Conservation (phyloP, 164 flowering plant genomes). For the Stephania japonica region DNA sequence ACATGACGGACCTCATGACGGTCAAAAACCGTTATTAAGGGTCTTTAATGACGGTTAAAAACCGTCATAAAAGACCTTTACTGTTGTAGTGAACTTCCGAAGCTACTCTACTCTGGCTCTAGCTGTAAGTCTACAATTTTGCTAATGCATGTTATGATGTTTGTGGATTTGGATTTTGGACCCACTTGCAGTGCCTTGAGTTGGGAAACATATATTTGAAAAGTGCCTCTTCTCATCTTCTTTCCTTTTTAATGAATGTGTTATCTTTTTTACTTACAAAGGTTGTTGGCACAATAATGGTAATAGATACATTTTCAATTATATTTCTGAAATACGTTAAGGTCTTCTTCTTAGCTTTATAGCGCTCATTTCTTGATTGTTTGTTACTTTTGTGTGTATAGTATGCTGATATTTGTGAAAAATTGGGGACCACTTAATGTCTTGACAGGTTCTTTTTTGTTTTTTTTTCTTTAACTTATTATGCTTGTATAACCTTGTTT, state of each 20-base stretch:
- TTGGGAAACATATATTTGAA: too few species aligned
- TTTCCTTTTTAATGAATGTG: background rate
- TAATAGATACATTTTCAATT: background rate
- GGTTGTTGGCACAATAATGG: background rate
- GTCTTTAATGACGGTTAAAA: too few species aligned
- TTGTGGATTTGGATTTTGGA: too few species aligned
- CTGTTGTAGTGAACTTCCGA: too few species aligned
- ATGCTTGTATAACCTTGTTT: background rate
- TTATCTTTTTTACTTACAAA: too few species aligned
- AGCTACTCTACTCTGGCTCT: too few species aligned
- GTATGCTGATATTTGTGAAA: background rate
- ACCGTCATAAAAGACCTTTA: too few species aligned
- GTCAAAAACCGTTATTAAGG: too few species aligned
- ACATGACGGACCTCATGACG: too few species aligned
- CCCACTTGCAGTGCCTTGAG: background rate
- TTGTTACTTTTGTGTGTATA: background rate
- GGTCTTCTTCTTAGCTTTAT: background rate
- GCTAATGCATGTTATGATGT: too few species aligned
- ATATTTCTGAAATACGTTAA: background rate
- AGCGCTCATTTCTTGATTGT: background rate
- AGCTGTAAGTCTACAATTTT: too few species aligned
- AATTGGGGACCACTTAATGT: background rate
- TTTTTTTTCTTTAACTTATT: background rate
- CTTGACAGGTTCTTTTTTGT: background rate
- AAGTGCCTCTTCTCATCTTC: background rate